Conservation (phyloP, 2,329 filamentous ascomycete species). For the Ophiobolus disseminans region DNA sequence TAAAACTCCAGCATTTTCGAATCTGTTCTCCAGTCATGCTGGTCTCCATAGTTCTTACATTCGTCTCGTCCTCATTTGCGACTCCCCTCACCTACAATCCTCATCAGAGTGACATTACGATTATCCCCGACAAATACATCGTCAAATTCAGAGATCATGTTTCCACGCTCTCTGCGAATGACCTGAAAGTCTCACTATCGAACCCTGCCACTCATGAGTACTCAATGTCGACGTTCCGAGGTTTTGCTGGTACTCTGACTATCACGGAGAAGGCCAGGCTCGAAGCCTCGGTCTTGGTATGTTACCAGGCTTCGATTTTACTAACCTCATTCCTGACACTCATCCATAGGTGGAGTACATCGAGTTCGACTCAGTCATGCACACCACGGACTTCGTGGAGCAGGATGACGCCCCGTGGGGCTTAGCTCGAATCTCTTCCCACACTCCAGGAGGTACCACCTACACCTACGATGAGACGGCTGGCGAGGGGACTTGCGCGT, state of each 20-base stretch:
- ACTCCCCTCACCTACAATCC: too few relatives aligned
- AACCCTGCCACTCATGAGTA: conserved; percentile 39
- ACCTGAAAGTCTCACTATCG: conserved; percentile 26
- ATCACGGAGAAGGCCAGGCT: conserved; percentile 34
- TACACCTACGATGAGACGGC: conserved; percentile 50
- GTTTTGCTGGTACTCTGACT: conserved; percentile 45
- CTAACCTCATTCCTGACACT: background rate
- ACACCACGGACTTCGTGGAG: conserved; percentile 35
- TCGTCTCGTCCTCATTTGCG: too few relatives aligned
- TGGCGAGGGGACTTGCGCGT: conserved; percentile 58
- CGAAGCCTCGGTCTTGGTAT: conserved; percentile 31
- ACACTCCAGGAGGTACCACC: conserved; percentile 32
- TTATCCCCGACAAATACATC: conserved; percentile 50
- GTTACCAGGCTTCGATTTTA: background rate
- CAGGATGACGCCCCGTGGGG: conserved; percentile 51
- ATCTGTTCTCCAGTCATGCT: too few relatives aligned
- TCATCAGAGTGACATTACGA: background rate
- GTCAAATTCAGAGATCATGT: conserved; percentile 52
- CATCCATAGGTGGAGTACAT: conserved; percentile 43
- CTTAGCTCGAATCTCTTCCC: conserved; percentile 48
- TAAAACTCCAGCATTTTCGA: too few relatives aligned
- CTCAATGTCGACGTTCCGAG: conserved; percentile 45
- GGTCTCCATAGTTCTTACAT: too few relatives aligned
- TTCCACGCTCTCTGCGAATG: conserved; percentile 23
- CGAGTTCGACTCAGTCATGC: conserved; percentile 42